Conservation (phyloP, 164 flowering plant species). For the Akebia trifoliata region DNA sequence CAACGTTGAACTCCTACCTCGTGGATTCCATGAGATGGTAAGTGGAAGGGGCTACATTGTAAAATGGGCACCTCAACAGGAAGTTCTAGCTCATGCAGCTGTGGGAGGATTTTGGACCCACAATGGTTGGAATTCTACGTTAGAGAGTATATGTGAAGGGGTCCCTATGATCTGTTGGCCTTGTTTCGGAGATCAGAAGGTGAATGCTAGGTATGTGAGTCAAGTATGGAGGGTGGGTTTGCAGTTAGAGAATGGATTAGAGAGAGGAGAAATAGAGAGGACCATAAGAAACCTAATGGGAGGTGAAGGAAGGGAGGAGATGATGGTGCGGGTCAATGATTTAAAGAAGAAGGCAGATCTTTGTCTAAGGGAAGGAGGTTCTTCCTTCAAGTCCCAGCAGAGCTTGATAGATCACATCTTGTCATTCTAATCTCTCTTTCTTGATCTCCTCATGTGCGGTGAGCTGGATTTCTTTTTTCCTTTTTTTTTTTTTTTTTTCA, state of each 20-base stretch:
- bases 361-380: conserved; percentile 35
- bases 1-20: conserved; percentile 15
- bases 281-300: conserved; percentile 29
- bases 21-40: conserved; percentile 15
- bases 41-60: conserved; percentile 27
- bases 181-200: conserved; percentile 36
- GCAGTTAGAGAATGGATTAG: conserved; percentile 25
- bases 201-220: conserved; percentile 40
- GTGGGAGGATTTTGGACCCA: conserved; percentile 59
- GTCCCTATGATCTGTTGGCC: conserved; percentile 59
- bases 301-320: conserved; percentile 34
- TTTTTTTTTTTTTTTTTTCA: no score
- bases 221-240: conserved; percentile 43
- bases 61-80: conserved; percentile 60
- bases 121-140: conserved; percentile 53
- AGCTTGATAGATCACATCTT: conserved; percentile 11
- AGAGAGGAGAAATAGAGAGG: conserved; percentile 2
- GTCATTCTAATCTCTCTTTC: background rate
- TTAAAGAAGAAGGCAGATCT: conserved; percentile 28
- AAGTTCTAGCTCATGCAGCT: conserved; percentile 49
- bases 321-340: conserved; percentile 22
- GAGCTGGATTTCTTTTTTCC: no score
- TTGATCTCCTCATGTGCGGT: no score
- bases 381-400: conserved; percentile 29
- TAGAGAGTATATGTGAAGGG: conserved; percentile 50